A percentile compares a stretch with the other conserved stretches of the same genome.
Conservation (phyloP, 2,329 filamentous ascomycete genomes). For the Colletotrichum tofieldiae region DNA sequence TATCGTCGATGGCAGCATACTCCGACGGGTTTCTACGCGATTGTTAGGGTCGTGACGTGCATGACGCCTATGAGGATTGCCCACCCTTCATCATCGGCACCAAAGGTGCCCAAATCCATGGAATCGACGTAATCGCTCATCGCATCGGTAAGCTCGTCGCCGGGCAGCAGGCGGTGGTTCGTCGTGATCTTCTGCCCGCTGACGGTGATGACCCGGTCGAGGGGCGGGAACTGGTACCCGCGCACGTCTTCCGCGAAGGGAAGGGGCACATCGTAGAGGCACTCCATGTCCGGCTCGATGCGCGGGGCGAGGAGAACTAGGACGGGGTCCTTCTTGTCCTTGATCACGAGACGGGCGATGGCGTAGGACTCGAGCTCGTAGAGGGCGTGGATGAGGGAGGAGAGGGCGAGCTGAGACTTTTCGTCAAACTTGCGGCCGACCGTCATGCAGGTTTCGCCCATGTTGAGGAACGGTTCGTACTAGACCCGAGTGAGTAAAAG, state of each 20-base stretch:
- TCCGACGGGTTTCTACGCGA: slow-evolving; percentile 66
- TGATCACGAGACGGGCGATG: slow-evolving; percentile 86
- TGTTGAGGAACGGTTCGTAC: slow-evolving; percentile 88
- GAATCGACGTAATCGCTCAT: slow-evolving; percentile 95
- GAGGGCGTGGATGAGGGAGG: slow-evolving; percentile 90
- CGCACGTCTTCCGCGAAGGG: slow-evolving; percentile 95
- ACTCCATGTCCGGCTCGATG: slow-evolving; percentile 85
- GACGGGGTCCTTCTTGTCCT: slow-evolving; percentile 84
- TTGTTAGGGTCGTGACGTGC: slow-evolving; percentile 40
- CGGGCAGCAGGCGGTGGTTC: slow-evolving; percentile 88
- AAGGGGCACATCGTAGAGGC: slow-evolving; percentile 89
- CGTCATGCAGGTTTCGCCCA: slow-evolving; percentile 86
- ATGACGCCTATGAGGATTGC: background rate
- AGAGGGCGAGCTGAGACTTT: slow-evolving; percentile 87
- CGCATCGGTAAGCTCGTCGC: slow-evolving; percentile 78
- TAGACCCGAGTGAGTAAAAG: slow-evolving; percentile 59
- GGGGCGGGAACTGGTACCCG: slow-evolving; percentile 89
- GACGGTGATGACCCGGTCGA: slow-evolving; percentile 91
- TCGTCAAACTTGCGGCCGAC: slow-evolving; percentile 84
- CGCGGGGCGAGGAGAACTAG: slow-evolving; percentile 85
- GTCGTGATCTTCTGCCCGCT: slow-evolving; percentile 81
- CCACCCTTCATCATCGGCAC: slow-evolving; percentile 82
- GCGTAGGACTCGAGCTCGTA: slow-evolving; percentile 89
- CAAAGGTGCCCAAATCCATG: slow-evolving; percentile 87
- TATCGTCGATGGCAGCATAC: slow-evolving; percentile 84